Base-by-base conservation (phyloP, 2,329 filamentous ascomycete species). In the Parastagonospora avenae region DNA sequence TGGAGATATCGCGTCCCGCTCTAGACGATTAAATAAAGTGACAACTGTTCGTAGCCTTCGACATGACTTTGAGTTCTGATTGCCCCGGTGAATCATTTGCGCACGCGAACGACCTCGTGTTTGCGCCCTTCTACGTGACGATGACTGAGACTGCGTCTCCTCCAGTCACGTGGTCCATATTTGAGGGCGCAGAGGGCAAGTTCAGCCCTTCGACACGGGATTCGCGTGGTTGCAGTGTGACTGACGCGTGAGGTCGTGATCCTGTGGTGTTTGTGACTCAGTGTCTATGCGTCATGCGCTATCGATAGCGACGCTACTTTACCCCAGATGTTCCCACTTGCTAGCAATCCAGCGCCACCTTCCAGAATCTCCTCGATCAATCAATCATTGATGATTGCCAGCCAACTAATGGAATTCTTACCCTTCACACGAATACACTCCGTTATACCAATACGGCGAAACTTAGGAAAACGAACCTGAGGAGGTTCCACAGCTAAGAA, bases 351-450 rank as follows among this genome's bases (percentile, higher is more conserved):
- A 55, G 54, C 54, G 48, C 55, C 38, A 46, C 50, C 52, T 42
- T 46, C 51, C 30, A 24, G 24, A 32, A 29, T 55, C 55, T 59
- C 19, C 19, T 24, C 19, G 19, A 57, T 54, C 42, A 51, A 52
- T 60, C 67, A 70, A 71, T 72, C 67, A 57, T 52, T 46, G 52
- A 71, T 72, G 68, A 57, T 52, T 46, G 52, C 50, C 54, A 53
- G 48, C 51, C 62, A 59, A 63, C 63, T 60, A 64, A 73, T 73
- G 71, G 70, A 72, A 68, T 48, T 62, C 60, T 55, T 48, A 57
- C 50, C 57, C 42, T 43, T 42, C 48, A 51, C 54, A 41, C 59
- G 48, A 56, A 59, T 64, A 62, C 50, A 38, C 48, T 46, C 56
- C 61, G 59, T 54, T 50, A 50, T 59, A 60, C 52, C 57, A 55